phyloP scores from a whole-genome alignment of 2,329 filamentous ascomycete genomes.

The Verticillium isaacii region DNA sequence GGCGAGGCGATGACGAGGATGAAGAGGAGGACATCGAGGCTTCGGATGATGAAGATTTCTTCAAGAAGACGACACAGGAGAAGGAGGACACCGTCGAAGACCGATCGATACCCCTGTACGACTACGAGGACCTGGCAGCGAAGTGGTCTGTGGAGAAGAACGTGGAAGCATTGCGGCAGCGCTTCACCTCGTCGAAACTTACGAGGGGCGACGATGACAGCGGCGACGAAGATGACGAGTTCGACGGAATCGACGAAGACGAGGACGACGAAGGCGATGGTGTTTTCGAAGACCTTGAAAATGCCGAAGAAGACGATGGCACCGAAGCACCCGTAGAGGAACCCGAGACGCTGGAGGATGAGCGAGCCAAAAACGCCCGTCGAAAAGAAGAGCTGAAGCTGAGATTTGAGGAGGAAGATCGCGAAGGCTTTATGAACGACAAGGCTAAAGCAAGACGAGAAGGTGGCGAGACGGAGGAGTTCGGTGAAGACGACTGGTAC shows the following conservation, averaged over 20 bases:
- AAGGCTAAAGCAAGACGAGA: conserved; percentile 73
- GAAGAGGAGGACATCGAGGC: conserved; percentile 54
- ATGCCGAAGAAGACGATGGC: conserved; percentile 58
- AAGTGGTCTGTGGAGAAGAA: conserved; percentile 83
- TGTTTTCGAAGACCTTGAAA: conserved; percentile 65
- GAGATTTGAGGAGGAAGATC: conserved; percentile 94
- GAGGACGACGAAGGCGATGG: conserved; percentile 48
- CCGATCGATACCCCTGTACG: conserved; percentile 69
- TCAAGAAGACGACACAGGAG: conserved; percentile 58
- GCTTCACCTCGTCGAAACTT: conserved; percentile 70
- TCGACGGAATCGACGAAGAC: conserved; percentile 47
- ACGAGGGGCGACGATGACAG: conserved; percentile 30
- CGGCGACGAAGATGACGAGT: conserved; percentile 46
- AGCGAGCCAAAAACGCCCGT: conserved; percentile 85
- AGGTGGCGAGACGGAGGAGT: conserved; percentile 67
- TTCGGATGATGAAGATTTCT: conserved; percentile 58
- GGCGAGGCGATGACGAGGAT: conserved; percentile 63
- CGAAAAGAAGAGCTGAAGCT: conserved; percentile 92
- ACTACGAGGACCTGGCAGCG: conserved; percentile 74
- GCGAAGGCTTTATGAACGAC: conserved; percentile 91
- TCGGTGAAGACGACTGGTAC: conserved; percentile 98
- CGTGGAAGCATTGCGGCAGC: conserved; percentile 66
- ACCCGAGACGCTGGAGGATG: conserved; percentile 64
- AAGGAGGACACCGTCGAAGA: conserved; percentile 74
- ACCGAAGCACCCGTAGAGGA: conserved; percentile 24